Evolutionary conservation across 108 stramenopile species (phyloP).

Genomic region (Cyclotella baltica): DNA sequence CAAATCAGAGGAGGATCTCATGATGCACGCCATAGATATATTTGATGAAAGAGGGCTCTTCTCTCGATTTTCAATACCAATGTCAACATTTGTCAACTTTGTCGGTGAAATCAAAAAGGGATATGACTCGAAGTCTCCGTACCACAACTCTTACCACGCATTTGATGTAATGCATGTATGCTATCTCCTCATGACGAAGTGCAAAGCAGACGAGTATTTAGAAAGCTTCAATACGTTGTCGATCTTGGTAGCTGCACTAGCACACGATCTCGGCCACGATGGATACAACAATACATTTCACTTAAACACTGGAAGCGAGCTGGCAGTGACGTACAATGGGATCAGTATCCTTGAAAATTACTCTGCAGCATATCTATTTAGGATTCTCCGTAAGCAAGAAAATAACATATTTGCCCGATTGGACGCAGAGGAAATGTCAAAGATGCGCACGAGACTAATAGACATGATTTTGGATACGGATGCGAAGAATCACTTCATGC

Average conservation of each 20-base stretch:
- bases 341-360: conserved; percentile 70
- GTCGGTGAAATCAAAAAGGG: conserved; percentile 44
- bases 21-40: conserved; percentile 53
- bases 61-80: conserved; percentile 55
- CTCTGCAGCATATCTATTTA: conserved; percentile 64
- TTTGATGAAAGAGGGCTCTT: conserved; percentile 59
- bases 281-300: conserved; percentile 71
- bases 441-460: conserved; percentile 55
- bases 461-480: conserved; percentile 63
- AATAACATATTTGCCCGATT: conserved; percentile 61
- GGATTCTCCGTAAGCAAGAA: conserved; percentile 52
- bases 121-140: conserved; percentile 51
- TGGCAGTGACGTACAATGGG: conserved; percentile 74
- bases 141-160: conserved; percentile 73
- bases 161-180: conserved; percentile 70
- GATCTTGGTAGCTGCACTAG: conserved; percentile 61
- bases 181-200: conserved; percentile 59
- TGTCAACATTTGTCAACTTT: conserved; percentile 56
- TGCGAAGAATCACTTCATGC: conserved; percentile 59
- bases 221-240: conserved; percentile 62
- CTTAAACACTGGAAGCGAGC: conserved; percentile 51
- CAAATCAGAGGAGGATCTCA: conserved; percentile 48
- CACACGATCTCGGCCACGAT: conserved; percentile 79
- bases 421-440: conserved; percentile 35
- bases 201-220: conserved; percentile 53